Evolutionary conservation across 2,329 filamentous ascomycete genomes (phyloP), one percentile per base, ranked within the genome.

Genomic region (Sclerotinia subarctica): DNA sequence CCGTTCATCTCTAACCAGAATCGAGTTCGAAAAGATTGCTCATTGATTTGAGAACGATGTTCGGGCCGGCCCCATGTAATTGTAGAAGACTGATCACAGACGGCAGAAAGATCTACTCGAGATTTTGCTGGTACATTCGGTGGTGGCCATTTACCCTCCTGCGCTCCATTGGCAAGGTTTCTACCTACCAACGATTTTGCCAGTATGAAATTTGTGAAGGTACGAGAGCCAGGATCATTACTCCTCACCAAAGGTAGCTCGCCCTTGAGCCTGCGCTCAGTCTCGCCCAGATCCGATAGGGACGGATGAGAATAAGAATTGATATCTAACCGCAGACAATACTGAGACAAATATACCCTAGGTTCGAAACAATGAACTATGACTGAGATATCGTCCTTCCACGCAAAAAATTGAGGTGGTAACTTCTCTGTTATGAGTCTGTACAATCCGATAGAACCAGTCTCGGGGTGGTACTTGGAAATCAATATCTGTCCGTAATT

Each of bases 371-470:
- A 83, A 73, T 92, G 87, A 46, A 96, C 89, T 44, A 90, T 83
- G 21, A 93, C 88, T 24, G 87, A 80, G 17, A 80, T 80, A 68
- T 94, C 85, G 69, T 83, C 84, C 59, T 85, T 80, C 91, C 91
- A 96, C 4, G 83, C 79, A 70, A 88, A 81, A 64, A 88, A 84
- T 2, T 81, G 81, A 8, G 85, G 83, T 32, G 80, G 78, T 1
- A 80, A 81, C 64, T 88, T 84, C 64, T 88, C 85, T 1, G 91
- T 92, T 5, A 94, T 81, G 21, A 97, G 80, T 21, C 89, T 86
- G 76, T 94, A 93, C 3, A 87, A 93, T 79, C 95, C 91, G 67
- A 97, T 96, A 73, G 88, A 89, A 21, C 89, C 90, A 54, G 86
- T 83, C 5, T 85, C 80, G 57, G 88, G 85, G 76, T 97, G 88